Percentiles rank a stretch among this genome's conserved stretches.
Conservation (phyloP, 495 filamentous ascomycete genomes). For the Penicillium cinerascens region DNA sequence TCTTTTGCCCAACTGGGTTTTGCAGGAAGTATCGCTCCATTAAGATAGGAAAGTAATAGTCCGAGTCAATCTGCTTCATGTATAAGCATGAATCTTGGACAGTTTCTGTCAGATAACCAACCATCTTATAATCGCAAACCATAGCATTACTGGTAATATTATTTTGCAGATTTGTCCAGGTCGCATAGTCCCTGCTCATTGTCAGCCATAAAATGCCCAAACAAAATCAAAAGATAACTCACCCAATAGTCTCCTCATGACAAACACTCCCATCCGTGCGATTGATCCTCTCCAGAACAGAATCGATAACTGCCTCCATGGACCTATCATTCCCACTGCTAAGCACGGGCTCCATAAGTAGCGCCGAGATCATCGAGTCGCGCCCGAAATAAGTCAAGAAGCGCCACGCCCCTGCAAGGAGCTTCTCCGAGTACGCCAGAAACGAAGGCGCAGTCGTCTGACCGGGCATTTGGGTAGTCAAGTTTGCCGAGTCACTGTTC, state of each 20-base stretch:
- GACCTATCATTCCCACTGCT: constrained; percentile 53
- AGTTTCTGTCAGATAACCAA: not conserved
- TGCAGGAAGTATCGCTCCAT: constrained; percentile 58
- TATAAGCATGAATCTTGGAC: not conserved
- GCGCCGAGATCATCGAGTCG: constrained; percentile 58
- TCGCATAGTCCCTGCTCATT: constrained; percentile 52
- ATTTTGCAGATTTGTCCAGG: constrained; percentile 53
- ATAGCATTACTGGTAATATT: constrained; percentile 51
- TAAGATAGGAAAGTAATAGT: constrained; percentile 56
- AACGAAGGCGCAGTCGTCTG: constrained; percentile 56
- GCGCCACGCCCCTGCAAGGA: constrained; percentile 63
- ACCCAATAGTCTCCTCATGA: constrained; percentile 64
- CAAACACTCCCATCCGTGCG: constrained; percentile 55
- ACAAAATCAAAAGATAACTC: constrained; percentile 1
- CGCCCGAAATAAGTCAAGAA: constrained; percentile 67
- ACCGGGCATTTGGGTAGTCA: constrained; percentile 43
- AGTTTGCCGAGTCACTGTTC: constrained; percentile 38
- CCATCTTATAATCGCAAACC: constrained; percentile 59
- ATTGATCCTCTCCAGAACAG: constrained; percentile 59
- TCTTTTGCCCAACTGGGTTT: constrained; percentile 37
- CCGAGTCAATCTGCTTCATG: constrained; percentile 51
- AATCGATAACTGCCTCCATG: constrained; percentile 57
- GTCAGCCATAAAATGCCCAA: not conserved
- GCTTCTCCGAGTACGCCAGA: constrained; percentile 58
- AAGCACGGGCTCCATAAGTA: constrained; percentile 56